Conservation (phyloP, 176 grass and related monocot genomes). For the Microstegium vimineum region DNA sequence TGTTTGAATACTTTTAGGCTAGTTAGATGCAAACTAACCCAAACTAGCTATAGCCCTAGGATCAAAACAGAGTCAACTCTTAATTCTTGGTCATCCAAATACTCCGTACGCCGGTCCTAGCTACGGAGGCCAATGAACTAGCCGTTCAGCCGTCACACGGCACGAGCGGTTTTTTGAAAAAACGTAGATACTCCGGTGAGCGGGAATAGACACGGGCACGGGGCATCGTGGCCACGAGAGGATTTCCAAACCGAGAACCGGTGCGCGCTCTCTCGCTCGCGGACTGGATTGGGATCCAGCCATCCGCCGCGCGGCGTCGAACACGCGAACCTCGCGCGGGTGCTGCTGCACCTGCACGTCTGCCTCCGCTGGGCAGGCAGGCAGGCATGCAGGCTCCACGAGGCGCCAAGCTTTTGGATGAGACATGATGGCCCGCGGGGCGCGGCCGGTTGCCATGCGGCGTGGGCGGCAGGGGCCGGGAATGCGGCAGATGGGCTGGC, state of each 20-base stretch:
- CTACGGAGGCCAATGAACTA: neutral
- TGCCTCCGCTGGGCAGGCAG: neutral
- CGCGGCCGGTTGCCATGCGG: slow-evolving; percentile 9
- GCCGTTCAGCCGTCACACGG: neutral
- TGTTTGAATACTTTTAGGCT: too few species aligned
- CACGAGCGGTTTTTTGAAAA: neutral
- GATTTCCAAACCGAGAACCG: neutral
- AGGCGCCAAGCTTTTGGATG: neutral
- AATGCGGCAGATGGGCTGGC: neutral
- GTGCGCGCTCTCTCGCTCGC: neutral
- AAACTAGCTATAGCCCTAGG: too few species aligned
- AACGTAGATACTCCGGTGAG: neutral
- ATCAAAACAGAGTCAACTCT: too few species aligned
- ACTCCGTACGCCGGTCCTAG: too few species aligned
- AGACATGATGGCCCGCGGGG: neutral
- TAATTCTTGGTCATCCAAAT: too few species aligned
- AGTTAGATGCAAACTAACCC: too few species aligned
- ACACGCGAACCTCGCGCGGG: neutral
- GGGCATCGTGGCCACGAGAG: too few species aligned
- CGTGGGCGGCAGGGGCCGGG: neutral
- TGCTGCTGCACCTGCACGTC: neutral
- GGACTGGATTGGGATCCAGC: too few species aligned
- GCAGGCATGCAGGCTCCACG: neutral
- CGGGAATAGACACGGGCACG: neutral
- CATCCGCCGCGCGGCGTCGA: neutral